Percentiles rank a stretch among this genome's conserved stretches.
phyloP scores from a whole-genome alignment of 208 protist species.

The Acanthamoeba royreba region DNA sequence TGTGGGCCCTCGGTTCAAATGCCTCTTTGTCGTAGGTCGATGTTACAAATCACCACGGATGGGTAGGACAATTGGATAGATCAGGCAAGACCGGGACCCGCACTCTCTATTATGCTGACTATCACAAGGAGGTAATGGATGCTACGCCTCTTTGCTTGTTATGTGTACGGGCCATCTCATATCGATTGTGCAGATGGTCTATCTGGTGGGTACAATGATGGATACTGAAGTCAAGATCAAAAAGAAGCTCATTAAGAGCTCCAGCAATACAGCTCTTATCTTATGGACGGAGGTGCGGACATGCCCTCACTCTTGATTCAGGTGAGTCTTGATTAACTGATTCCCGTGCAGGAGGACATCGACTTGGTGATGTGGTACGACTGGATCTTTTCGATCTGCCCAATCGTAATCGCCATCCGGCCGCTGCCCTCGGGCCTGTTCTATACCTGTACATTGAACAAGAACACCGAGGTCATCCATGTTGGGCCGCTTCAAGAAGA shows the following conservation, averaged over 20 bases:
- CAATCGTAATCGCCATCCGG: not conserved
- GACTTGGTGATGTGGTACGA: not conserved
- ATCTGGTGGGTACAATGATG: not conserved
- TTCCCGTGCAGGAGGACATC: not conserved
- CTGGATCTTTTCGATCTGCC: not conserved
- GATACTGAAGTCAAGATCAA: not conserved
- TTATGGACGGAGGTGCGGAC: not conserved
- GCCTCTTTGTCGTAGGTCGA: not conserved
- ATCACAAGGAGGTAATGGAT: not conserved
- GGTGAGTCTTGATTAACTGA: not conserved
- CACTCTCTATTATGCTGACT: not conserved
- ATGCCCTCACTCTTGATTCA: not conserved
- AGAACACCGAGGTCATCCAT: conserved; percentile 7
- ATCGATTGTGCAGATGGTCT: not conserved
- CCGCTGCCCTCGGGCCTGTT: conserved; percentile 3
- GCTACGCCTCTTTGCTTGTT: not conserved
- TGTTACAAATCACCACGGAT: not conserved
- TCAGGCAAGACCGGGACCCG: not conserved
- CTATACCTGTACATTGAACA: not conserved
- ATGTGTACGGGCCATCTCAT: too few species aligned
- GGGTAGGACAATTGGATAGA: not conserved
- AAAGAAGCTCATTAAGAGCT: not conserved
- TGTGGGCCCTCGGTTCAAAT: not conserved
- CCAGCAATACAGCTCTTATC: not conserved
- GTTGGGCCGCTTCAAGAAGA: not conserved